Evolutionary conservation across 1,284 basidiomycete species (phyloP).

Genomic region (Cyathus pygmaeus): DNA sequence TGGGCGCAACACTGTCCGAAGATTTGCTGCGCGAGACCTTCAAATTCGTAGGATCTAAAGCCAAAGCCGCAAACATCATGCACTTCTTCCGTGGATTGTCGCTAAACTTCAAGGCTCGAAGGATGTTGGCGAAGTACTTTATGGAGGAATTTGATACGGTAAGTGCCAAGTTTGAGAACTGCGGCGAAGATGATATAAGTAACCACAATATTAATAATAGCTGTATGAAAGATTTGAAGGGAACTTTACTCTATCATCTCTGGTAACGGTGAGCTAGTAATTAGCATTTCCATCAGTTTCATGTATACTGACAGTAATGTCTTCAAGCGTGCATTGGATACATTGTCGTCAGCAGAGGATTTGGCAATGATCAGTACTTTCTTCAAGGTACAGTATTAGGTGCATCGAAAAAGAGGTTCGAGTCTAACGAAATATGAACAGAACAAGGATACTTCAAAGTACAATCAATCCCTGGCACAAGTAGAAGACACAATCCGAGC

Average conservation of each 20-base stretch:
- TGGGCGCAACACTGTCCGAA: conserved; percentile 57
- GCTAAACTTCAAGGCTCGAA: conserved; percentile 55
- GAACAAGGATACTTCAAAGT: conserved; percentile 74
- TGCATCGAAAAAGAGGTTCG: conserved; percentile 5
- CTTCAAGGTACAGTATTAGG: conserved; percentile 61
- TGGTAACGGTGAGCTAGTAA: conserved; percentile 57
- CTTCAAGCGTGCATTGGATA: conserved; percentile 63
- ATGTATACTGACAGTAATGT: conserved; percentile 4
- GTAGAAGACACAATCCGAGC: conserved; percentile 73
- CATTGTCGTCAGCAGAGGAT: conserved; percentile 77
- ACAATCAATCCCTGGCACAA: conserved; percentile 71
- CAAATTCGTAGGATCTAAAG: conserved; percentile 62
- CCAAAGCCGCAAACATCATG: conserved; percentile 73
- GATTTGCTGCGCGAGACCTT: conserved; percentile 68
- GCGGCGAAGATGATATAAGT: not conserved
- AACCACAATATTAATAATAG: conserved; percentile 45
- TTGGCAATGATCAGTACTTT: conserved; percentile 71
- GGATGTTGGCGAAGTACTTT: conserved; percentile 51
- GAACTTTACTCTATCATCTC: conserved; percentile 65
- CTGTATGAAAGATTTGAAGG: conserved; percentile 78
- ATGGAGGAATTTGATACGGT: conserved; percentile 70
- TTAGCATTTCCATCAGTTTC: conserved; percentile 1
- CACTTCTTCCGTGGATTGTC: conserved; percentile 62
- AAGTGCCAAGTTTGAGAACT: conserved; percentile 34
- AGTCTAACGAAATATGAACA: conserved; percentile 24